phyloP scores from a whole-genome alignment of 2,329 filamentous ascomycete genomes.

The Pseudophaeomoniella oleicola region DNA sequence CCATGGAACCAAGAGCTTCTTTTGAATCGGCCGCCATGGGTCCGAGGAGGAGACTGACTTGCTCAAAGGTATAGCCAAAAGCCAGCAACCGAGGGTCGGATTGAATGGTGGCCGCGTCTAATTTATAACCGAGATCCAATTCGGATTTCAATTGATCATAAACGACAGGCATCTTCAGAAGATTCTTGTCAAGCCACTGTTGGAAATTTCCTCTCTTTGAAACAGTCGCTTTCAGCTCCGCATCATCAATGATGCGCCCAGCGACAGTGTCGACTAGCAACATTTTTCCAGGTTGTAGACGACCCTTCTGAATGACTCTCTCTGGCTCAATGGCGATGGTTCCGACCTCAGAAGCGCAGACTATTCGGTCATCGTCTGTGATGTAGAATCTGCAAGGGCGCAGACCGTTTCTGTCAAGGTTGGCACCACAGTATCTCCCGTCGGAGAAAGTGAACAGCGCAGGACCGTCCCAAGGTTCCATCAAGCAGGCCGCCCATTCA shows the following conservation, averaged over 20 bases:
- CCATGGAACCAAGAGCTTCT: slow-evolving; percentile 94
- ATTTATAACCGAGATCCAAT: slow-evolving; percentile 50
- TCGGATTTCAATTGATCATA: slow-evolving; percentile 42
- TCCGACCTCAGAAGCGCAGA: slow-evolving; percentile 92
- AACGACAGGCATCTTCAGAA: slow-evolving; percentile 67
- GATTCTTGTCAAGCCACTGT: slow-evolving; percentile 71
- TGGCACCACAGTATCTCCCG: slow-evolving; percentile 91
- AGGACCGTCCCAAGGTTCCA: slow-evolving; percentile 97
- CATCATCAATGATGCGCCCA: slow-evolving; percentile 87
- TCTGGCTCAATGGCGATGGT: slow-evolving; percentile 87
- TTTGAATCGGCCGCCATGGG: slow-evolving; percentile 97
- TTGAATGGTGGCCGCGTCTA: slow-evolving; percentile 59
- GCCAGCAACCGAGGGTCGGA: slow-evolving; percentile 72
- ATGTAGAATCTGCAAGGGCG: slow-evolving; percentile 95
- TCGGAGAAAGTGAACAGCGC: slow-evolving; percentile 95
- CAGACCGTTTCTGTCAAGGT: slow-evolving; percentile 88
- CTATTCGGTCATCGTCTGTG: slow-evolving; percentile 90
- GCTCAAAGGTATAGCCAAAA: slow-evolving; percentile 90
- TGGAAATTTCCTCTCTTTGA: slow-evolving; percentile 78
- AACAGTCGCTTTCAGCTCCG: slow-evolving; percentile 79
- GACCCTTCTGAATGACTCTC: slow-evolving; percentile 79
- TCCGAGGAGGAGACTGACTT: slow-evolving; percentile 78
- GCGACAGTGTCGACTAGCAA: slow-evolving; percentile 81
- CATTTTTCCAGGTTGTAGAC: slow-evolving; percentile 90
- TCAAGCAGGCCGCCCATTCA: slow-evolving; percentile 95